Base-by-base conservation (phyloP, 306 rosid species). In the Sicyos baderoa region DNA sequence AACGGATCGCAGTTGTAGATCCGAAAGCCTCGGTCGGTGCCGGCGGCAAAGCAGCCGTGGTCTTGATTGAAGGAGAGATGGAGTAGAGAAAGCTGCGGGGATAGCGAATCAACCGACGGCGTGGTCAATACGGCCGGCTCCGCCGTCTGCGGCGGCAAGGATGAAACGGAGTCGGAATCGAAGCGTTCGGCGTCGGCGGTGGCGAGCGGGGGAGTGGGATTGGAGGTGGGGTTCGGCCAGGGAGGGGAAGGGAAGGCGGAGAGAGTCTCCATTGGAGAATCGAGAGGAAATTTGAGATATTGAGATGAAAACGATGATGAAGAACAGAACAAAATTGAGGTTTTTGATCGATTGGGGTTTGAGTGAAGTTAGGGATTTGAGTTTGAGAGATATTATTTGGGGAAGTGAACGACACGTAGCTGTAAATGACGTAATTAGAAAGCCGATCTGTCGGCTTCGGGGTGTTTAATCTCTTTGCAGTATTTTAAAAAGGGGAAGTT, bases 1-100 rank as follows among this genome's bases (percentile, higher is more conserved):
- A 86, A 92, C 1, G 97, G 97, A 65, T 89, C 88, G 71, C 95
- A 89, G 73, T 84, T 83, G 81, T 79, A 92, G 81, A 89, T 81
- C 75, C 88, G 92, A 73, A 92, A 85, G 44, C 97, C 97, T 59
- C 79, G 80, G 72, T 87, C 89, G 0, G 89, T 84, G 18, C 96
- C 91, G 25, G 85, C 88, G 9, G 95, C 84, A 84, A 92, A 92
- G 80, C 96, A 92, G 21, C 86, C 87, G 12, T 84, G 82, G 76
- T 92, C 97, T 27, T 87, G 97, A 77, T 89, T 89, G 79, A 89
- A 87, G 14, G 90, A 69, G 50, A 89, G 76, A 23, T 84, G 84
- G 17, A 89, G 80, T 3, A 86, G 79, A 22, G 87, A 68, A 6
- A 37, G 25, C 50, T n/a, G 16, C 65, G 65, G 13, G 82, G 80